Evolutionary conservation across 2,329 filamentous ascomycete genomes (phyloP).

Genomic region (Xylaria sp.): DNA sequence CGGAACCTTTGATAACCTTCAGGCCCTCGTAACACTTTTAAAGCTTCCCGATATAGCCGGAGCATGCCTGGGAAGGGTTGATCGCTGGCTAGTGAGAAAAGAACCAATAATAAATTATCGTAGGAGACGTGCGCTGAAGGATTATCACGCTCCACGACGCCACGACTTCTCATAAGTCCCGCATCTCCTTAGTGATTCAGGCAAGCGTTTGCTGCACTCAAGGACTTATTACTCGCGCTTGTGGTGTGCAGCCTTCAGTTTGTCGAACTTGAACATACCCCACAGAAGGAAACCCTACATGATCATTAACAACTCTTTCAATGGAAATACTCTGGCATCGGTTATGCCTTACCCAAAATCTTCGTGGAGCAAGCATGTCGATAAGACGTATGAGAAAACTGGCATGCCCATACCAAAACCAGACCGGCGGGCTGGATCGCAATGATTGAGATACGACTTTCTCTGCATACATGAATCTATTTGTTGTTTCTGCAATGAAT

Average conservation of each 20-base stretch:
- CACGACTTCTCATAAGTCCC: not conserved
- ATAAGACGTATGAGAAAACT: not conserved
- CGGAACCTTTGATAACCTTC: not conserved
- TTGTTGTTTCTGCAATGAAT: not conserved
- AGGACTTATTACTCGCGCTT: not conserved
- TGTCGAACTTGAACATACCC: not conserved
- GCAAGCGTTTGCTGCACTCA: not conserved
- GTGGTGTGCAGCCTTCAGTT: not conserved
- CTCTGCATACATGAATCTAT: not conserved
- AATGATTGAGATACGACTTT: not conserved
- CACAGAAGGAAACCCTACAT: constrained; percentile 21
- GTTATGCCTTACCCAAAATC: not conserved
- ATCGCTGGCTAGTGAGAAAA: not conserved
- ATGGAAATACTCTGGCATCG: not conserved
- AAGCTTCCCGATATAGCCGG: not conserved
- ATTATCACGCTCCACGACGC: too few relatives aligned
- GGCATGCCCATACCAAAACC: not conserved
- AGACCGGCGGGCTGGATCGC: not conserved
- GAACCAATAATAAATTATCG: not conserved
- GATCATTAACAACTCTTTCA: not conserved
- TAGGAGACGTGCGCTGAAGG: not conserved
- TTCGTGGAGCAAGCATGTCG: not conserved
- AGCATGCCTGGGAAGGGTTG: not conserved
- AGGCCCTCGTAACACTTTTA: not conserved
- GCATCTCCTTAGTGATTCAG: not conserved